phyloP scores from a whole-genome alignment of 163 green algal genomes.

The Picocystis sp. region DNA sequence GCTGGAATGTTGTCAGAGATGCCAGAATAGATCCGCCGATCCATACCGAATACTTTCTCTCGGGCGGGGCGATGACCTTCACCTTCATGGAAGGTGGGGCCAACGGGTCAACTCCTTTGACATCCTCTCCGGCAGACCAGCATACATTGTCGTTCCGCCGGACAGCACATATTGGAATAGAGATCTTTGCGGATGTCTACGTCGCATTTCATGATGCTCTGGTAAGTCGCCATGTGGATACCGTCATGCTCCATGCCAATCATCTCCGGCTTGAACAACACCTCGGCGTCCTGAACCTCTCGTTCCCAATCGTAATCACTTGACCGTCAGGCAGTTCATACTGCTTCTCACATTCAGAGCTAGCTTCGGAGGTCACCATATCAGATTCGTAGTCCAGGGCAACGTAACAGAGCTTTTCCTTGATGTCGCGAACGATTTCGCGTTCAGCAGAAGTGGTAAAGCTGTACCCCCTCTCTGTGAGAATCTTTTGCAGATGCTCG shows the following conservation, averaged over 20 bases:
- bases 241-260: constrained; percentile 70
- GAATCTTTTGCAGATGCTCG: constrained; percentile 88
- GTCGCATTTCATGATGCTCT: constrained; percentile 99
- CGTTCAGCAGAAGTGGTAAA: constrained; percentile 92
- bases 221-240: constrained; percentile 96
- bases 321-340: constrained; percentile 92
- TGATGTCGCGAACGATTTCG: constrained; percentile 98
- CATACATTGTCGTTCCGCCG: constrained; percentile 35
- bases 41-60: constrained; percentile 97
- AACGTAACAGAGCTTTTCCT: constrained; percentile 98
- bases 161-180: constrained; percentile 97
- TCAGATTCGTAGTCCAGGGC: constrained; percentile 88
- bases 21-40: constrained; percentile 96
- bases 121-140: constrained; percentile 84
- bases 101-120: constrained; percentile 88
- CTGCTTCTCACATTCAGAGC: constrained; percentile 80
- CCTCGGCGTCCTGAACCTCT: constrained; percentile 97
- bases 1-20: constrained; percentile 91
- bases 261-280: constrained; percentile 89
- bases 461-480: constrained; percentile 44
- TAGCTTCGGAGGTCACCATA: constrained; percentile 51
- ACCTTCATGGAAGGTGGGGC: constrained; percentile 92
- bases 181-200: constrained; percentile 97
- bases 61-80: constrained; percentile 85
- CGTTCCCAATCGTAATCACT: constrained; percentile 88